Conservation (phyloP, 1,284 basidiomycete species). For the Earliella scabrosa region DNA sequence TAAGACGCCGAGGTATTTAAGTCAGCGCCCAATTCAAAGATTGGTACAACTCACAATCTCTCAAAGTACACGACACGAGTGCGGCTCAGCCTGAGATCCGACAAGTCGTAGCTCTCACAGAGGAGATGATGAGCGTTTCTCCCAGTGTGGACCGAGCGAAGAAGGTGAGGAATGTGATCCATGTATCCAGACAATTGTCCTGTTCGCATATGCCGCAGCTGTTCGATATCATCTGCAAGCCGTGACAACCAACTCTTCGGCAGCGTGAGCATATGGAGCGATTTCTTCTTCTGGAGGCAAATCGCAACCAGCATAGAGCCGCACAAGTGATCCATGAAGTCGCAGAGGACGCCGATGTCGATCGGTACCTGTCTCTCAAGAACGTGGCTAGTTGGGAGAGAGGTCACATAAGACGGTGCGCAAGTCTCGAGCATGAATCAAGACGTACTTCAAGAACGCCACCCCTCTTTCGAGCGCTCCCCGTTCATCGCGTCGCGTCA, state of each 20-base stretch:
- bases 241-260: conserved; percentile 52
- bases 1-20: too few species aligned
- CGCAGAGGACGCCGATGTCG: conserved; percentile 48
- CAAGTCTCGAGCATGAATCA: not conserved
- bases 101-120: conserved; percentile 32
- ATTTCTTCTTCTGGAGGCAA: conserved; percentile 25
- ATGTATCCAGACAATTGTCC: conserved; percentile 26
- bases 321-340: conserved; percentile 46
- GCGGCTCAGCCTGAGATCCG: conserved; percentile 11
- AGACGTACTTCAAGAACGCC: conserved; percentile 26
- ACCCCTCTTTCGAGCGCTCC: conserved; percentile 35
- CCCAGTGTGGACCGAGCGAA: conserved; percentile 38
- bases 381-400: conserved; percentile 41
- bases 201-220: conserved; percentile 1
- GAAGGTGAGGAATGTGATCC: conserved; percentile 27
- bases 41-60: conserved; percentile 41
- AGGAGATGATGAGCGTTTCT: conserved; percentile 22
- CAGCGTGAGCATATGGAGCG: conserved; percentile 48
- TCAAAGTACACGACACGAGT: conserved; percentile 41
- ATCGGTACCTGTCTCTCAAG: conserved; percentile 38
- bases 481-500: conserved; percentile 26
- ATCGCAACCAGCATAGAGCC: conserved; percentile 37
- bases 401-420: not conserved
- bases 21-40: not conserved
- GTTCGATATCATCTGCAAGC: conserved; percentile 17